Evolutionary conservation across 208 protist genomes (phyloP), one percentile per base, ranked within the genome.

Genomic region (Trypanosoma theileri): DNA sequence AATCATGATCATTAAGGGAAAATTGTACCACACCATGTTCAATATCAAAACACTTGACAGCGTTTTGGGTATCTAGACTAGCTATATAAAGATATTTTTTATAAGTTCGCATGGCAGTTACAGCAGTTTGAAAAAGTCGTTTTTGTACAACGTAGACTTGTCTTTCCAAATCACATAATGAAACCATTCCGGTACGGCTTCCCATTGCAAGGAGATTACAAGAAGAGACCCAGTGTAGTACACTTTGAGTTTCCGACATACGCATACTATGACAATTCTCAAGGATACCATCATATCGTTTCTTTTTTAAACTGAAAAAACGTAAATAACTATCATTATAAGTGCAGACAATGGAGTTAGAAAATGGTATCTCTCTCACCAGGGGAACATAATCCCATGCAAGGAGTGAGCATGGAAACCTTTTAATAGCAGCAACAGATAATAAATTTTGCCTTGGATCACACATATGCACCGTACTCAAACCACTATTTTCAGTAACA

Each of bases 31-130:
- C 59, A 10, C 65, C 61, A 11, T 63, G 42, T 71, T 89, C 77
- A n/a, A 89, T 53, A 62, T 89, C 80, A 16, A 81, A 50, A 22
- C 58, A 66, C 66, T 84, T 86, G 12, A 89, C 78, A 7, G 80
- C 82, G 54, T 84, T 66, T 26, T 65, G 42, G 53, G 59, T 66
- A 55, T 89, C 84, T 4, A 86, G 59, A 46, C 77, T 84, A 21
- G 80, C 69, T 17, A 71, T 57, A 57, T 73, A 86, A 1, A 86
- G 62, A 7, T 68, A 51, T 24, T 68, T 55, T 22, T 31, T 56
- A 7, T 57, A 55, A 28, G 73, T 55, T 10, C 57, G 54, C 14
- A 85, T 59, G 3, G 69, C 31, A 1, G 77, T 80, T 48, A 89
- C 72, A 55, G 56, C 13, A 3, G n/a, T 57, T 54, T 83, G 72